Evolutionary conservation across 1,284 basidiomycete genomes (phyloP), one percentile per base, ranked within the genome.

Genomic region (Porogramme epimiltina): DNA sequence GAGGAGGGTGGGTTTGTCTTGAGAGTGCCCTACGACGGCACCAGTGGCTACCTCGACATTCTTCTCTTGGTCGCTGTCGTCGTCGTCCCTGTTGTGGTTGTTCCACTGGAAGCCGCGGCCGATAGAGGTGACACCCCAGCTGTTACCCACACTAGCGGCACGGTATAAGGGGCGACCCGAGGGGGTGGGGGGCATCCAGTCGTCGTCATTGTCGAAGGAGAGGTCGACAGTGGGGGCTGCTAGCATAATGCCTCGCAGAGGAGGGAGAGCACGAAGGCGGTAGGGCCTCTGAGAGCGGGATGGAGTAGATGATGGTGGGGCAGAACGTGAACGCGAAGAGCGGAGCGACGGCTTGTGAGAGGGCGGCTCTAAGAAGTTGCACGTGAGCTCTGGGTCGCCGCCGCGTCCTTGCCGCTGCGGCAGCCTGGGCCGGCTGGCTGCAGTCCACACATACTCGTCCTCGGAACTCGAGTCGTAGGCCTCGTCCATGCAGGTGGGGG

Each of bases 91-190:
- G 28, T 73, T 66, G 40, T 71, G 71, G 55, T 75, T 70, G 39
- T 75, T 76, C 87, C 89, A 91, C 68, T 88, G 76, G 66, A 89
- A 90, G n/a, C 89, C 89, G 45, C 87, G 80, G 19, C 89, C 89
- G 42, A 91, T 84, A 31, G 82, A 88, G 9, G 89, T 91, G 58
- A 92, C 88, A 4, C 85, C 85, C 85, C 87, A 92, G 68, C 88
- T 91, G 53, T 79, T 80, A 24, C 83, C 81, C 40, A 86, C 81
- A 59, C 85, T 87, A 33, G 85, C 77, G 5, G 84, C 73, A 49
- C 80, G 75, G 70, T 84, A 82, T 20, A 87, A 74, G 61, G 73
- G 74, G 20, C 78, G 70, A 19, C 51, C 57, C 3, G 64, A 48
- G 2, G 65, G 49, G 22, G 70, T 55, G 61, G 73, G 65, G 63